phyloP scores from a whole-genome alignment of 768 basidiomycete species.

The Amanita muscaria region DNA sequence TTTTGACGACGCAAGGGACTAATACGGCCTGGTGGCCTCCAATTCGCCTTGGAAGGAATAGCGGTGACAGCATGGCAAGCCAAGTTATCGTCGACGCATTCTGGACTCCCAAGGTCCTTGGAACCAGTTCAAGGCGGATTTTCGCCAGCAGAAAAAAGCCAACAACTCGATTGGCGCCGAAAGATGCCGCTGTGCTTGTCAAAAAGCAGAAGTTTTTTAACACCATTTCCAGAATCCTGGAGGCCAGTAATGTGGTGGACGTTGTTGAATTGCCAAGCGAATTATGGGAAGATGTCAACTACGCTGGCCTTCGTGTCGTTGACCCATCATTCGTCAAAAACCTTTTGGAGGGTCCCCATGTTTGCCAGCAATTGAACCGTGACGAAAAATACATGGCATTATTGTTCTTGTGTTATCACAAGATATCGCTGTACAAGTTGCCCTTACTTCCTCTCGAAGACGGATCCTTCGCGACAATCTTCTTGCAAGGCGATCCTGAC shows the following conservation, averaged over 20 bases:
- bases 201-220: slow-evolving; percentile 10
- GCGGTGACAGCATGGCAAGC: slow-evolving; percentile 13
- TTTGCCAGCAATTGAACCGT: slow-evolving; percentile 11
- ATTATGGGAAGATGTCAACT: slow-evolving; percentile 14
- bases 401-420: slow-evolving; percentile 19
- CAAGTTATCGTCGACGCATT: slow-evolving; percentile 21
- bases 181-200: slow-evolving; percentile 17
- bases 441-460: slow-evolving; percentile 29
- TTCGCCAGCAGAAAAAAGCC: slow-evolving; percentile 19
- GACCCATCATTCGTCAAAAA: slow-evolving; percentile 19
- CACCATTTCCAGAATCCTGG: slow-evolving; percentile 16
- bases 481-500: slow-evolving; percentile 7
- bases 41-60: slow-evolving; percentile 13
- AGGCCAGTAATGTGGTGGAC: slow-evolving; percentile 13
- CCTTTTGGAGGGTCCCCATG: slow-evolving; percentile 4
- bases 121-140: slow-evolving; percentile 14
- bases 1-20: slow-evolving; percentile 10
- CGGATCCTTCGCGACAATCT: slow-evolving; percentile 21
- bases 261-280: slow-evolving; percentile 15
- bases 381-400: slow-evolving; percentile 19
- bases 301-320: slow-evolving; percentile 14
- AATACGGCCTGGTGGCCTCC: slow-evolving; percentile 31
- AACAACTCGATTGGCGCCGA: slow-evolving; percentile 10
- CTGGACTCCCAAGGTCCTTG: slow-evolving; percentile 19
- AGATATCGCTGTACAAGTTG: slow-evolving; percentile 25